Percentiles rank a stretch among this genome's conserved stretches.
These are phyloP conservation scores for Immersiella caudata DNA, from an alignment of 495 filamentous ascomycete species.

Conservation along the genomic window DNA sequence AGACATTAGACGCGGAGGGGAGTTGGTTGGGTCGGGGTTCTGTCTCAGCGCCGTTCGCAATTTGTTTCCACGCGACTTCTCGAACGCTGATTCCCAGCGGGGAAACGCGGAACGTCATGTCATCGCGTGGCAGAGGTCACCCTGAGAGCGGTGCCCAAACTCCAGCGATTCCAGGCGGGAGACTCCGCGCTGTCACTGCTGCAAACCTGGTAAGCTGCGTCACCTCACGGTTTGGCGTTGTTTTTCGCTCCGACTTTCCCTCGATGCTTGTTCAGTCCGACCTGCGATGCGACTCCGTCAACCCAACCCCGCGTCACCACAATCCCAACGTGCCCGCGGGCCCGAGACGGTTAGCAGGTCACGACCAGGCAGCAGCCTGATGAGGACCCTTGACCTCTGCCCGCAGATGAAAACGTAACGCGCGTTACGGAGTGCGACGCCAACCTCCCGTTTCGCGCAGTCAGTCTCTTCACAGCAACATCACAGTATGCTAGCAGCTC, in stretches of 20 bases:
- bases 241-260: not conserved
- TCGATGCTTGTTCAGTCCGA: not conserved
- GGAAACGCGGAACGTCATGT: slow-evolving; percentile 1
- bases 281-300: not conserved
- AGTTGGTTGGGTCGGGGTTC: not conserved
- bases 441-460: not conserved
- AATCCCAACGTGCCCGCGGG: not conserved
- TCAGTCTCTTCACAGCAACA: not conserved
- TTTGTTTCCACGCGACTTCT: slow-evolving; percentile 9
- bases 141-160: not conserved
- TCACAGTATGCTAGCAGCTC: not conserved
- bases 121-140: not conserved
- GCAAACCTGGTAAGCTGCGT: not conserved
- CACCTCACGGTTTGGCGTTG: not conserved
- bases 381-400: not conserved
- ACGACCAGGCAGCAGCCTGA: not conserved
- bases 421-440: not conserved
- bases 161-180: not conserved
- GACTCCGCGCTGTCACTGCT: slow-evolving; percentile 2
- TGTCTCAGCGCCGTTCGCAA: not conserved
- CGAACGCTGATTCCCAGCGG: not conserved
- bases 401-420: not conserved
- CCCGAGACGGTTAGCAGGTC: not conserved
- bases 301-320: not conserved
- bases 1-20: no score